Evolutionary conservation across 192 early-diverging fungal species (phyloP).

Genomic region (Entomortierella beljakovae): DNA sequence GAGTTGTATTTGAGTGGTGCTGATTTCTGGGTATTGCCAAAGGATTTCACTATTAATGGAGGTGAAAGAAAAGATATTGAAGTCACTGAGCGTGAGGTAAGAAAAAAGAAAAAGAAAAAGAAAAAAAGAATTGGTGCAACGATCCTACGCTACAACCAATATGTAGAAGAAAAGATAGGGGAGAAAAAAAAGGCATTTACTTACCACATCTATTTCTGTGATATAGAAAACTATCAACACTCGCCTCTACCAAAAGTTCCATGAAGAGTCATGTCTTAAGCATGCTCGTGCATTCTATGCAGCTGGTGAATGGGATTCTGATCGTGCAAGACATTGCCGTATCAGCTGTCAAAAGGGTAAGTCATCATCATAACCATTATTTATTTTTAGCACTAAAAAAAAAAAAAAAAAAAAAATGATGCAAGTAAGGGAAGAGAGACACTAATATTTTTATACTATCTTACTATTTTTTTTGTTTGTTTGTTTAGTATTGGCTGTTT

Average conservation of each 20-base stretch:
- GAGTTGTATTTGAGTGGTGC: constrained; percentile 62
- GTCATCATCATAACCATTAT: background rate
- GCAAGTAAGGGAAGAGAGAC: too few relatives aligned
- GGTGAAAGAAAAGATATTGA: constrained; percentile 23
- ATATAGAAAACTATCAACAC: constrained; percentile 64
- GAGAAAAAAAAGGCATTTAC: too few relatives aligned
- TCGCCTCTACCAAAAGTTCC: constrained; percentile 68
- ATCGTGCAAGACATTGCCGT: constrained; percentile 58
- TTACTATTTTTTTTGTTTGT: background rate
- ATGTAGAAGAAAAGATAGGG: too few relatives aligned
- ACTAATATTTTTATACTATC: background rate
- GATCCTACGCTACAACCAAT: too few relatives aligned
- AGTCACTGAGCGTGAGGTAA: constrained; percentile 60
- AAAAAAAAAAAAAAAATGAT: too few relatives aligned
- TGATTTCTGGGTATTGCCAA: constrained; percentile 67
- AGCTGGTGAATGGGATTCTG: constrained; percentile 63
- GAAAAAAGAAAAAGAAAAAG: background rate
- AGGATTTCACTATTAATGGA: constrained; percentile 56
- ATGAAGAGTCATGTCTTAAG: constrained; percentile 67
- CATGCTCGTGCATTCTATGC: constrained; percentile 65
- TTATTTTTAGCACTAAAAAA: background rate
- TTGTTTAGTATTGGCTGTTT: constrained; percentile 33
- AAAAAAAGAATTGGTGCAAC: too few relatives aligned
- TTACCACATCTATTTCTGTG: constrained; percentile 7
- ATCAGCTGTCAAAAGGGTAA: constrained; percentile 57